Evolutionary conservation across 805 yeast genomes (phyloP).

Genomic region (Kluyveromyces wickerhamii): DNA sequence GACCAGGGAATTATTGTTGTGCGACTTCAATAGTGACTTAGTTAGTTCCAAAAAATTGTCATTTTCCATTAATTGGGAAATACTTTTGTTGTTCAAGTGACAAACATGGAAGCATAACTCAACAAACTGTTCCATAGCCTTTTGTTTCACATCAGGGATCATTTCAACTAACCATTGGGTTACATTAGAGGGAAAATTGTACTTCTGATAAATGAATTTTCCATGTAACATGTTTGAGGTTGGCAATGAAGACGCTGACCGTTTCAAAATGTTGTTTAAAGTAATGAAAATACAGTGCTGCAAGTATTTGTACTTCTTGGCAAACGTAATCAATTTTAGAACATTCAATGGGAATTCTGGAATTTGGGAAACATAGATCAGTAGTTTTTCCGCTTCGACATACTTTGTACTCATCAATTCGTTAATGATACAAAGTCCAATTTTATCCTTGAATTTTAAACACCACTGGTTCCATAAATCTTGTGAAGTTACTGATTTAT

Average conservation of each 20-base stretch:
- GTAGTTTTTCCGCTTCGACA: conserved; percentile 3
- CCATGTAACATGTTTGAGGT: conserved; percentile 2
- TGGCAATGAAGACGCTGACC: background rate
- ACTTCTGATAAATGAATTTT: conserved; percentile 2
- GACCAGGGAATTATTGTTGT: conserved; percentile 5
- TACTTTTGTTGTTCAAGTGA: conserved; percentile 14
- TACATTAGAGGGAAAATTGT: conserved; percentile 11
- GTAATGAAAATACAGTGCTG: background rate
- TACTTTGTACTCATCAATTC: background rate
- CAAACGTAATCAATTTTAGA: conserved; percentile 2
- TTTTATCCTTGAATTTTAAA: conserved; percentile 11
- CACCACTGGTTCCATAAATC: conserved; percentile 24
- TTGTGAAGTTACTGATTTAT: conserved; percentile 13
- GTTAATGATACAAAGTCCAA: background rate
- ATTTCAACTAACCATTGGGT: conserved; percentile 17
- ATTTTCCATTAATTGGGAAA: conserved; percentile 12
- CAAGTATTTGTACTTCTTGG: background rate
- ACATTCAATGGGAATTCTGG: background rate
- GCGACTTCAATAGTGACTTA: conserved; percentile 3
- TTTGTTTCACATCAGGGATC: conserved; percentile 12
- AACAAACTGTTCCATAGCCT: conserved; percentile 26
- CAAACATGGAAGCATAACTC: conserved; percentile 20
- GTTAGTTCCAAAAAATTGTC: conserved; percentile 7
- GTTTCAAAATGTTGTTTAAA: background rate
- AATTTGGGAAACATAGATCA: background rate